These are phyloP conservation scores for Marchantia polymorpha DNA, from an alignment of 225 moss, liverwort and hornwort species.

Conservation along the genomic window DNA sequence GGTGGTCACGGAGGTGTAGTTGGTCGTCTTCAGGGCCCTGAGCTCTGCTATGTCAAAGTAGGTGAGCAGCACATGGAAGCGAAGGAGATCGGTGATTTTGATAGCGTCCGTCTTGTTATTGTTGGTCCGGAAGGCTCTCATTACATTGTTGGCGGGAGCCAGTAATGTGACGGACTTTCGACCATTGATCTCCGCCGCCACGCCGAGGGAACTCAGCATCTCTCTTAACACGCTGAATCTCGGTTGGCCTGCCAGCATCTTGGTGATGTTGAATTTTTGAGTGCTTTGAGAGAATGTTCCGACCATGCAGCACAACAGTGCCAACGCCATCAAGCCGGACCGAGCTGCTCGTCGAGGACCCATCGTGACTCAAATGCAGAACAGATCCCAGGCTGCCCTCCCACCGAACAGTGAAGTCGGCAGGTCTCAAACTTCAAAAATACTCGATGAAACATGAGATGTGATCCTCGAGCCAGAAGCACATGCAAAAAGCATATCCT, in stretches of 20 bases:
- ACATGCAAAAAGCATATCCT: too few species aligned
- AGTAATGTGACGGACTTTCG: constrained; percentile 41
- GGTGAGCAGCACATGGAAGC: constrained; percentile 26
- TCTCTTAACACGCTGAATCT: constrained; percentile 29
- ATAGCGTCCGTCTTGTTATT: constrained; percentile 24
- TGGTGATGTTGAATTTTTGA: constrained; percentile 9
- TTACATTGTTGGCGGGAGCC: constrained; percentile 3
- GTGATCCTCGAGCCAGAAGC: too few species aligned
- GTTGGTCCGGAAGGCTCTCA: constrained; percentile 17
- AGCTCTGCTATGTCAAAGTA: constrained; percentile 27
- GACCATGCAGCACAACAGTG: constrained; percentile 11
- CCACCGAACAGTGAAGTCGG: too few species aligned
- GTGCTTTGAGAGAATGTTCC: not conserved
- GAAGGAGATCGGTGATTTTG: constrained; percentile 21
- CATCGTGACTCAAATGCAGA: not conserved
- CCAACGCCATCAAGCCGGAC: not conserved
- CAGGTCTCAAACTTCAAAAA: too few species aligned
- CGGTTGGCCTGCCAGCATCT: constrained; percentile 20
- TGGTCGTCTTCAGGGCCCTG: constrained; percentile 13
- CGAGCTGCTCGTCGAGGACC: not conserved
- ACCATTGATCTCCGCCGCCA: constrained; percentile 15
- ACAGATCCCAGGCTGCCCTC: not conserved
- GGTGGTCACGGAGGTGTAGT: not conserved
- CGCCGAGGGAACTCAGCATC: constrained; percentile 13
- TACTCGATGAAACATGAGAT: too few species aligned